phyloP scores from a whole-genome alignment of 139 green algal species.

The Chlamydomonas sp. region DNA sequence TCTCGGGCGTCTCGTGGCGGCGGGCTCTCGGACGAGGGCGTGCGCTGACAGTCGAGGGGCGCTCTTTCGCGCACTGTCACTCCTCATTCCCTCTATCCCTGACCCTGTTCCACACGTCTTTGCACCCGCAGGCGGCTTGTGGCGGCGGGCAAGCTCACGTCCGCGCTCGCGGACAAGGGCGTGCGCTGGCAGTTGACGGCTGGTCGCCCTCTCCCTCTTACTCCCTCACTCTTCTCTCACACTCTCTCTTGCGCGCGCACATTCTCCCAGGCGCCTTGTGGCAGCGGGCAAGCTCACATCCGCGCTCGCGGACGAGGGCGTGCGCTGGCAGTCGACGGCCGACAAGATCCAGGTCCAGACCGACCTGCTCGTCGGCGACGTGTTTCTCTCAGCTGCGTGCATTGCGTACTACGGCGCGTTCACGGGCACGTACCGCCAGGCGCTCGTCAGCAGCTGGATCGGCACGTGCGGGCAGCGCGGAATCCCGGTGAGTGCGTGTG shows the following conservation, averaged over 20 bases:
- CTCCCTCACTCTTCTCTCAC: too few species aligned
- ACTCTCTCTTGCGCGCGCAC: too few species aligned
- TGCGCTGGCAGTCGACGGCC: slow-evolving; percentile 63
- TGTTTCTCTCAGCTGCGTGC: slow-evolving; percentile 40
- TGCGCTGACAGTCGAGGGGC: too few species aligned
- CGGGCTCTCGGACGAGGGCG: too few species aligned
- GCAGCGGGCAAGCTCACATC: slow-evolving; percentile 71
- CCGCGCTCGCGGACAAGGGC: slow-evolving; percentile 63
- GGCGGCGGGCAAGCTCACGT: slow-evolving; percentile 71
- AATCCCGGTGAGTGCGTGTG: slow-evolving; percentile 70
- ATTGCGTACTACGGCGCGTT: slow-evolving; percentile 81
- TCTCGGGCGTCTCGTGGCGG: too few species aligned
- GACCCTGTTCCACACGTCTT: too few species aligned
- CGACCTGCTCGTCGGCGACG: slow-evolving; percentile 44
- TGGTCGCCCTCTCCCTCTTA: too few species aligned
- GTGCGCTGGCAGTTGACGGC: slow-evolving; percentile 74
- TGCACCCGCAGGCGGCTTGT: slow-evolving; percentile 49
- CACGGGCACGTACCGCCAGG: slow-evolving; percentile 63
- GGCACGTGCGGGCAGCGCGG: slow-evolving; percentile 31
- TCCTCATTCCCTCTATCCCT: too few species aligned
- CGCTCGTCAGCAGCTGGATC: slow-evolving; percentile 42
- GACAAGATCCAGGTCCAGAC: slow-evolving; percentile 44
- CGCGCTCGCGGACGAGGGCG: slow-evolving; percentile 65
- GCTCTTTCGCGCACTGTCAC: too few species aligned
- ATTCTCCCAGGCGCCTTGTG: slow-evolving; percentile 55